A percentile compares a stretch with the other conserved stretches of the same genome.
Conservation (phyloP, 257 asterid species). For the Petunia secreta region DNA sequence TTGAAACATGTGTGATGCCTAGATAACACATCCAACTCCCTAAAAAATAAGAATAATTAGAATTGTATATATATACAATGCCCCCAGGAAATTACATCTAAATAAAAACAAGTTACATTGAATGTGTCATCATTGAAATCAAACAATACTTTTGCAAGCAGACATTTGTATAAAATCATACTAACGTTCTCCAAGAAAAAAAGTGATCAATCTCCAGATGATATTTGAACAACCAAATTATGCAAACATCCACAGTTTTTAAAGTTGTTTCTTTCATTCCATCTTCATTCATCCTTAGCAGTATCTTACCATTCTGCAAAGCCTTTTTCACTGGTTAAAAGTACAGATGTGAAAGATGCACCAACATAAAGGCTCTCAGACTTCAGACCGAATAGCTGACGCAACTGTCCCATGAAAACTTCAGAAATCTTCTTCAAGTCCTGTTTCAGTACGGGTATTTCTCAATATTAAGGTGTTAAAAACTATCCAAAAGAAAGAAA, state of each 20-base stretch:
- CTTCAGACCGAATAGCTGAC: constrained; percentile 91
- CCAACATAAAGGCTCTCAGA: constrained; percentile 60
- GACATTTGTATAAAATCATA: background rate
- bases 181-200: background rate
- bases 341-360: constrained; percentile 52
- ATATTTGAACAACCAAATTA: background rate
- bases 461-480: constrained; percentile 27
- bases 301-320: constrained; percentile 83
- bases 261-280: constrained; percentile 19
- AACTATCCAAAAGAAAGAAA: constrained; percentile 16
- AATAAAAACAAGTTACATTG: background rate
- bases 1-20: constrained; percentile 91
- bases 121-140: background rate
- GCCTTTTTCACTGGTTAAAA: constrained; percentile 83
- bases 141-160: constrained; percentile 7
- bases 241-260: constrained; percentile 5
- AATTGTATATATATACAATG: background rate
- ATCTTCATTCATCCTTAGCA: constrained; percentile 21
- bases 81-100: background rate
- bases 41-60: constrained; percentile 30
- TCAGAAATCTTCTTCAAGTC: constrained; percentile 67
- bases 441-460: constrained; percentile 54
- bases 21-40: constrained; percentile 93
- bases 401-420: constrained; percentile 82
- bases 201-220: background rate